Base-by-base conservation (phyloP, 805 yeast genomes). In the Lipomyces japonicus region DNA sequence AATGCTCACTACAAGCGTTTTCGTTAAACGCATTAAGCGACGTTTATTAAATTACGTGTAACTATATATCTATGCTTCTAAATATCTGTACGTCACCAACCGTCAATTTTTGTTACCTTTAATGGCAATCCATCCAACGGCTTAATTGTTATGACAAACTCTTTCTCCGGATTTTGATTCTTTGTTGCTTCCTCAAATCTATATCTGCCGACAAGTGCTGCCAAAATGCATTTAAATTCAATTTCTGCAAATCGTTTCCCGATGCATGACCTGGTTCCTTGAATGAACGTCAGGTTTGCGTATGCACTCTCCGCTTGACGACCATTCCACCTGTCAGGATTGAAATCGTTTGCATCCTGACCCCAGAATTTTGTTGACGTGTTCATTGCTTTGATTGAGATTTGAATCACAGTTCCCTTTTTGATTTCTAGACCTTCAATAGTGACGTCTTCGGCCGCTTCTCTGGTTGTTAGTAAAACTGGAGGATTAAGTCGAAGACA, bases 251-350 rank as follows among this genome's bases (percentile, higher is more conserved):
- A 46, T 10, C 50, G 31, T 26, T 26, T 31, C 10, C 58, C 58
- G 19, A 54, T 39, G 24, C 58, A 51, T 2, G 45, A 14, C 14
- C 58, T 30, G 2, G 50, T 30, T 4, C 55, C 55, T 21, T 50
- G 48, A 28, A 47, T 25, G 35, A 54, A 51, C 12, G 58, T 36
- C 31, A 50, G n/a, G 34, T 40, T 37, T 10, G 50, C 49, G 36
- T 47, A 50, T 4, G 50, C 44, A 24, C 32, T 45, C 18, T 46
- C 53, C 2, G 55, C 44, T 16, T 44, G 55, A 4, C 31, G 35
- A 7, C 50, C 53, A 18, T 46, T 25, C 55, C 58, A 54, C 24
- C 58, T 35, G 21, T 50, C 55, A 6, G 58, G 58, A 19, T 46
- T 36, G 25, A 53, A 53, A 14, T 39, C 41, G 3, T 19, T 31